Evolutionary conservation across 192 early-diverging fungal genomes (phyloP), one percentile per base, ranked within the genome.

Genomic region (Coemansia umbellata): DNA sequence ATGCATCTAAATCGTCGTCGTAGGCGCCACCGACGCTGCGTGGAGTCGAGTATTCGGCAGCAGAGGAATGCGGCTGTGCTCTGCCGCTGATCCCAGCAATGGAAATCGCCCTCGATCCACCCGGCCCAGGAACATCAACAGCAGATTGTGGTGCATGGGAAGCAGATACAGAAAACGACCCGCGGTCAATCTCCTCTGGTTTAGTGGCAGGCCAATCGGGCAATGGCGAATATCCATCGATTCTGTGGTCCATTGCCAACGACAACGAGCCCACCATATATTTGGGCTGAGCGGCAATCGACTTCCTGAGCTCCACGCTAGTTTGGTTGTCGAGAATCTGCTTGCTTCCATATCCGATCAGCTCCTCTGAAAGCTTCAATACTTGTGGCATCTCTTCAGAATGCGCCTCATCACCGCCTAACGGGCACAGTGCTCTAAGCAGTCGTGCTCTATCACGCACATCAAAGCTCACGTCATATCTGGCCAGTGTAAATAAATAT

Each of bases 401-500:
- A 10, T 59, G 53, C 28, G 57, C 64, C 23, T 63, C 54, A 31
- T 73, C 64, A 36, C 58, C 67, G 11, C 53, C 27, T 31, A 74
- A 53, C 40, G 53, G 60, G 61, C 50, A 50, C 59, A 74, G 40
- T 7, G 59, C 53, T 4, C 64, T 53, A 19, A 74, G 66, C 45
- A 91, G 81, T 36, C 97, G 69, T 8, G 90, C 88, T 10, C 92
- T 83, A 53, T 99, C 97, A 18, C 97, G 80, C 3, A 97, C 85
- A 58, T 94, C 91, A 53, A 87, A 95, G 58, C 87, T 80, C 15
- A 82, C 66, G 67, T 99, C 97, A 58, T 87, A 96, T n/a, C 89
- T 73, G 2, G 94, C 92, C 52, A 99, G 67, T 31, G 91, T 84
- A 37, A 94, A 82, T 24, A 92, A 60, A 67, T 94, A 91, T 37